Evolutionary conservation across 1,284 basidiomycete genomes (phyloP).

Genomic region (Ganoderma sp.): DNA sequence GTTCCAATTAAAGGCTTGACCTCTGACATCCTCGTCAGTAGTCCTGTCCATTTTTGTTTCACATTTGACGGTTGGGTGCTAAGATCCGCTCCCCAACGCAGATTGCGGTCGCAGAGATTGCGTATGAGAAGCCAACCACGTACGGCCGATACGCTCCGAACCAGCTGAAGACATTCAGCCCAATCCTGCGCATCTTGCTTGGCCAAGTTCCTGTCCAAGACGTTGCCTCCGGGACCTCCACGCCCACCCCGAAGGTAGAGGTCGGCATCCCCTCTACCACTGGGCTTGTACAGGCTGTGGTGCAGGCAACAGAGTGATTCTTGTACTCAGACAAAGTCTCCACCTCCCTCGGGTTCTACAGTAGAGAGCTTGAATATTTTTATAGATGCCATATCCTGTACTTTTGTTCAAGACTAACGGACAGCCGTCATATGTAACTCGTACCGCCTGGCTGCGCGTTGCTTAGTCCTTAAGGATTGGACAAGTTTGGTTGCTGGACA

Average conservation of each 20-base stretch:
- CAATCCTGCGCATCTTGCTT: conserved; percentile 36
- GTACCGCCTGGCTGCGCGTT: too few species aligned
- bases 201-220: conserved; percentile 23
- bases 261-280: conserved; percentile 30
- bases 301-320: conserved; percentile 11
- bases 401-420: neutral
- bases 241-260: conserved; percentile 31
- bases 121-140: conserved; percentile 51
- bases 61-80: neutral
- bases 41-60: neutral
- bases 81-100: conserved; percentile 36
- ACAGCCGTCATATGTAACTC: too few species aligned
- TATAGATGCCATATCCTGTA: neutral
- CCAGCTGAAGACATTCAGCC: conserved; percentile 42
- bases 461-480: too few species aligned
- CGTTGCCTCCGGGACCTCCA: conserved; percentile 28
- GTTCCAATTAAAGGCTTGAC: conserved; percentile 86
- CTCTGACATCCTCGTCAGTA: conserved; percentile 75
- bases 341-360: neutral
- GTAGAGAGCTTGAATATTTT: neutral
- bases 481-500: too few species aligned
- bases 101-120: conserved; percentile 66
- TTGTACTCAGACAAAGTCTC: neutral
- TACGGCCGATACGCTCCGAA: conserved; percentile 59
- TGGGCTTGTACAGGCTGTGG: conserved; percentile 11